Conservation (phyloP, 2,329 filamentous ascomycete genomes). For the Chaetomiaceae sp. region DNA sequence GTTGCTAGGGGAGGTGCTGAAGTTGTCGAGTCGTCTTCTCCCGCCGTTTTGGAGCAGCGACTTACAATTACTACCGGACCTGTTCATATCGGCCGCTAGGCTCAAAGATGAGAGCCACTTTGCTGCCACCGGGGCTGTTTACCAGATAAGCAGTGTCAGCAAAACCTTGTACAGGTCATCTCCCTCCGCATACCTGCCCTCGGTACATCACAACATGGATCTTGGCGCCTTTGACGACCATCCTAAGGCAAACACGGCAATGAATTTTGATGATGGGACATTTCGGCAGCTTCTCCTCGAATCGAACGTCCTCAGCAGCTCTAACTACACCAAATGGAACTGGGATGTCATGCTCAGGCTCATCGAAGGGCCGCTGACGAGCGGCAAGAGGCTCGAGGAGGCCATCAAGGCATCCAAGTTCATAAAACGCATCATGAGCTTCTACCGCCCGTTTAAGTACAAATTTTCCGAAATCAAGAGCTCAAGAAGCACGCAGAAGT, state of each 20-base stretch:
- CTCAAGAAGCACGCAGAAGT: conserved; percentile 89
- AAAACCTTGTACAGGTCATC: conserved; percentile 81
- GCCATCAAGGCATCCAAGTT: conserved; percentile 94
- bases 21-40: conserved; percentile 79
- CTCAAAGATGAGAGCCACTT: conserved; percentile 70
- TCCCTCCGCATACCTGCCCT: conserved; percentile 41
- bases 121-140: conserved; percentile 82
- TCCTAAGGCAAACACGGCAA: conserved; percentile 46
- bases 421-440: conserved; percentile 88
- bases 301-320: conserved; percentile 80
- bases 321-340: conserved; percentile 93
- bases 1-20: conserved; percentile 84
- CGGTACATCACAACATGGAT: conserved; percentile 43
- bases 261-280: conserved; percentile 56
- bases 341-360: conserved; percentile 90
- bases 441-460: conserved; percentile 95
- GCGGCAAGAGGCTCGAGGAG: conserved; percentile 87
- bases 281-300: conserved; percentile 66
- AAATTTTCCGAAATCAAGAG: conserved; percentile 87
- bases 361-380: conserved; percentile 87
- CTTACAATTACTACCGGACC: conserved; percentile 80
- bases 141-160: conserved; percentile 97
- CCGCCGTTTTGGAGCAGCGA: conserved; percentile 77
- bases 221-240: conserved; percentile 53
- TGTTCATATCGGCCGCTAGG: conserved; percentile 71